Conservation (phyloP, 768 basidiomycete species). For the Pulveroboletus ravenelii region DNA sequence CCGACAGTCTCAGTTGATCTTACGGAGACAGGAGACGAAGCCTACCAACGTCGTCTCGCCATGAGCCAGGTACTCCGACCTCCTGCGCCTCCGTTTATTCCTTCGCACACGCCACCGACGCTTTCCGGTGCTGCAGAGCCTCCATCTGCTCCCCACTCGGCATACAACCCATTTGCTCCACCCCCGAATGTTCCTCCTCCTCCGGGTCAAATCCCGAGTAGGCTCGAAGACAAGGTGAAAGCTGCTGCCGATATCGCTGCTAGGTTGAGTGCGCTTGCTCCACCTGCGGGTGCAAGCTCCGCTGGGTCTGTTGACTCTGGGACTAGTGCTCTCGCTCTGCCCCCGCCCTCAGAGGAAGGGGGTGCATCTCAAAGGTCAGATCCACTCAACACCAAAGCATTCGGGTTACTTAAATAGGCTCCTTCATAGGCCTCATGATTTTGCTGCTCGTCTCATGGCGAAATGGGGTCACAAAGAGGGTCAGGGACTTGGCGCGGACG, state of each 20-base stretch:
- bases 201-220: conserved; percentile 38
- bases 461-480: conserved; percentile 97
- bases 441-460: conserved; percentile 86
- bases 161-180: conserved; percentile 70
- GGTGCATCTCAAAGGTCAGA: conserved; percentile 14
- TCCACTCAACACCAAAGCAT: background rate
- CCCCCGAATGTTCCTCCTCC: conserved; percentile 58
- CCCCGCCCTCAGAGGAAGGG: conserved; percentile 32
- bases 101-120: conserved; percentile 20
- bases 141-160: conserved; percentile 49
- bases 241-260: conserved; percentile 83
- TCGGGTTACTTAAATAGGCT: background rate
- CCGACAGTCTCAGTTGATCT: conserved; percentile 1
- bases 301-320: conserved; percentile 24
- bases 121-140: conserved; percentile 19
- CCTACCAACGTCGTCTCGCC: conserved; percentile 56
- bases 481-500: conserved; percentile 83
- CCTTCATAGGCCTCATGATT: conserved; percentile 49
- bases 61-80: conserved; percentile 43
- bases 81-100: conserved; percentile 26
- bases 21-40: conserved; percentile 61
- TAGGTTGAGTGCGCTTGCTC: conserved; percentile 55
- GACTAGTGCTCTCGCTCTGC: conserved; percentile 22
- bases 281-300: conserved; percentile 19
- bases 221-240: conserved; percentile 65